Base-by-base conservation (phyloP, 2,329 filamentous ascomycete genomes). In the Ilyonectria robusta region DNA sequence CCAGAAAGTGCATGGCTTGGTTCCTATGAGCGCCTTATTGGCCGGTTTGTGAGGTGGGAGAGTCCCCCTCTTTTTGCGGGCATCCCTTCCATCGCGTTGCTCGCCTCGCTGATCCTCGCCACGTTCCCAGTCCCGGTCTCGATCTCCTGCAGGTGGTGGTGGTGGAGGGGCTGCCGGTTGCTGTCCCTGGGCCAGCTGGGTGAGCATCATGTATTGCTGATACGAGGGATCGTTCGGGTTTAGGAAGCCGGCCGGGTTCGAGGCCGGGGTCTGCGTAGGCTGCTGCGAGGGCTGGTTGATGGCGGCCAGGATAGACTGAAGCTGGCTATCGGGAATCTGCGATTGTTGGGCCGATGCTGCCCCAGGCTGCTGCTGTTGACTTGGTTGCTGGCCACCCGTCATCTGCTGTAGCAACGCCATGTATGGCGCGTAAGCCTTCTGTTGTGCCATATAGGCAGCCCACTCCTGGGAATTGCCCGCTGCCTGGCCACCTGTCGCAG, bases 1-100 rank as follows among this genome's bases (percentile, higher is more conserved):
- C 84, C 85, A 94, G 78, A 93, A 94, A 21, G 86, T 87, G 78
- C 92, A 94, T 6, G 91, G 86, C 75, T 92, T 90, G 48, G 91
- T 92, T 62, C 90, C 89, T 55, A 90, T 89, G 15, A 90, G 82
- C 15, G 86, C 84, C 66, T 84, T 87, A 74, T 92, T 89, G 68
- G 79, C 81, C 19, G 82, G 81, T 64, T 84, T 81, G 66, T 85
- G 83, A 9, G 78, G 80, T 31, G 80, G 79, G 37, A 82, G 77
- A 15, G 80, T 82, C 35, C 76, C 78, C 75, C 81, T 81, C 69
- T 81, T 84, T 65, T 82, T 84, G 61, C 80, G 78, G 56, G 75
- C 75, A 4, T 83, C 80, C 68, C 83, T 84, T 40, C 76, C 76
- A 67, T 67, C 80, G 44, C 76, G 75, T 19, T 79, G 71, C 19